These are phyloP conservation scores for Orbilia quercus DNA, from an alignment of 2,329 filamentous ascomycete species.

Conservation along the genomic window DNA sequence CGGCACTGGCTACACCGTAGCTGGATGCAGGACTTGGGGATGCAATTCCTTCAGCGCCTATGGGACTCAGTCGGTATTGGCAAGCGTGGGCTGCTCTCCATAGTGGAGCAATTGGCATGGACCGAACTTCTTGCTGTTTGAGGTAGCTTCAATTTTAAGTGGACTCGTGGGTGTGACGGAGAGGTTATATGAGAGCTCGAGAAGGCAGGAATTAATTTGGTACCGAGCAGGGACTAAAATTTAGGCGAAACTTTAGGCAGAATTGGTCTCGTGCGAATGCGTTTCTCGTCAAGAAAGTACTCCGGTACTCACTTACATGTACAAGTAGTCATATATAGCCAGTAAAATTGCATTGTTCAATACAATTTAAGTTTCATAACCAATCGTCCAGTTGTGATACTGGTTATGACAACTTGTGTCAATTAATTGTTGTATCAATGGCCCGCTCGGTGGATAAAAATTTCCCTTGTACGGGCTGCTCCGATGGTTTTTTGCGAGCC, in stretches of 20 bases:
- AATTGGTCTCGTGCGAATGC: not conserved
- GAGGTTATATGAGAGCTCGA: not conserved
- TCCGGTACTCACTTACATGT: no score
- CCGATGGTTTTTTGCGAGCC: conserved; percentile 6
- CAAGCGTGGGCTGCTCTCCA: conserved; percentile 14
- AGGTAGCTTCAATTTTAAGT: not conserved
- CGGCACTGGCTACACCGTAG: conserved; percentile 8
- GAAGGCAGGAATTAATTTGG: conserved; percentile 4
- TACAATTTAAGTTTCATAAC: conserved; percentile 1
- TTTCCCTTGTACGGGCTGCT: conserved; percentile 5
- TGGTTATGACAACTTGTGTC: not conserved
- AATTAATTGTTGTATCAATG: conserved; percentile 7
- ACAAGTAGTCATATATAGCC: not conserved
- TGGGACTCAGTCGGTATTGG: conserved; percentile 8
- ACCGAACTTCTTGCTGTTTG: not conserved
- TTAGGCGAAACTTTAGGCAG: conserved; percentile 2
- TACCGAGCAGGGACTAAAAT: not conserved
- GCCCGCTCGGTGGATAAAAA: conserved; percentile 5
- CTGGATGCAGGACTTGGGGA: conserved; percentile 20
- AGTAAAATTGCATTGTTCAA: conserved; percentile 1
- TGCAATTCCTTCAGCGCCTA: conserved; percentile 5
- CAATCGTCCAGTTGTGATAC: conserved; percentile 10
- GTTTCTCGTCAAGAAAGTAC: not conserved
- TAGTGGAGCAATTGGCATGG: conserved; percentile 3
- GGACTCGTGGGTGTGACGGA: conserved; percentile 3